phyloP scores from a whole-genome alignment of 1,284 basidiomycete genomes.

The Paramarasmius palmivorus region DNA sequence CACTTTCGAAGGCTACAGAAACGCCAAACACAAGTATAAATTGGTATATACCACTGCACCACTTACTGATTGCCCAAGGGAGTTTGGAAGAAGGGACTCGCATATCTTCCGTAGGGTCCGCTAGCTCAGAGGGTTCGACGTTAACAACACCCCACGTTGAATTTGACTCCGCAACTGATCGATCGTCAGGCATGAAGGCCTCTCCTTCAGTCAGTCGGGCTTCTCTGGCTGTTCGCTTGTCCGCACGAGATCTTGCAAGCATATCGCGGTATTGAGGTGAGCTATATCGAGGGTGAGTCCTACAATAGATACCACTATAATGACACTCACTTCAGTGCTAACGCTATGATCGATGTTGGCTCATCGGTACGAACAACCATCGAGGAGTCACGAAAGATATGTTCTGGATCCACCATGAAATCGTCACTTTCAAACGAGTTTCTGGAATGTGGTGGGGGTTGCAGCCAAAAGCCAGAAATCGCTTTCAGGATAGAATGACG shows the following conservation, averaged over 20 bases:
- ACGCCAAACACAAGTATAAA: constrained; percentile 16
- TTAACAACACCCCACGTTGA: constrained; percentile 90
- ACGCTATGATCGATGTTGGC: constrained; percentile 96
- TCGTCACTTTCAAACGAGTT: constrained; percentile 61
- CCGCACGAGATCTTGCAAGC: constrained; percentile 71
- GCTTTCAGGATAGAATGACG: constrained; percentile 84
- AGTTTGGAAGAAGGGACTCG: constrained; percentile 75
- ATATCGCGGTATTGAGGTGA: constrained; percentile 89
- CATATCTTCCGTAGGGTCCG: constrained; percentile 76
- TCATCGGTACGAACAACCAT: constrained; percentile 98
- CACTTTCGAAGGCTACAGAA: constrained; percentile 80
- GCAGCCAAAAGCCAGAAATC: constrained; percentile 82
- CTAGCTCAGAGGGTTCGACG: constrained; percentile 60
- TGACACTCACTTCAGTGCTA: constrained; percentile 78
- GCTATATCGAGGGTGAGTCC: constrained; percentile 37
- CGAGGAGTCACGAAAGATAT: constrained; percentile 93
- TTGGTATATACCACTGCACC: not conserved
- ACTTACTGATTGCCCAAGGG: constrained; percentile 78
- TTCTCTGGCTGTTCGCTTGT: constrained; percentile 69
- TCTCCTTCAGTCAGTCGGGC: constrained; percentile 71
- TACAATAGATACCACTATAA: constrained; percentile 2
- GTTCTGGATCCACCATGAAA: constrained; percentile 76
- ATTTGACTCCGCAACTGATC: constrained; percentile 73
- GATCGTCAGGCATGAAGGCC: constrained; percentile 85
- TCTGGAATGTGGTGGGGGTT: constrained; percentile 47